Base-by-base conservation (phyloP, 2,329 filamentous ascomycete species). In the Penicillium concentricum region DNA sequence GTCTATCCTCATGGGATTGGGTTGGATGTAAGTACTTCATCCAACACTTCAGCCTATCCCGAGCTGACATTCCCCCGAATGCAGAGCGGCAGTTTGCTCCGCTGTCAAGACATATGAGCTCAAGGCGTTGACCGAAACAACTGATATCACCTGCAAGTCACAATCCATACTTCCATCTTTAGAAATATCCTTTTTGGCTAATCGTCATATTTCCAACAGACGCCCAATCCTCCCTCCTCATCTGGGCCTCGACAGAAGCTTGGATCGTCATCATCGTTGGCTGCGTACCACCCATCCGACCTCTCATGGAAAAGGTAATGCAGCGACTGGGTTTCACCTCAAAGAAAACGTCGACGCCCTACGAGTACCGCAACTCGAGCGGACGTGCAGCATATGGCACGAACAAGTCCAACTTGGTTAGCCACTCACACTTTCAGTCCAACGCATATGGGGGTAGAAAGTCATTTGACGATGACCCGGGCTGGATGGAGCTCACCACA, bases 11-110 rank as follows among this genome's bases (percentile, higher is more conserved):
- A 65, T 68, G 63, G 62, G 63, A 16, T 44, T 64, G n/a, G 65
- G 65, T n/a, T 54, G 70, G 66, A 41, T 69, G 65, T 61, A 67
- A 69, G 59, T 70, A 67, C 12, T 62, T 32, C n/a, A 34, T 8
- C 22, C 2, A 16, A 12, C 13, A n/a, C 2, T 20, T 28, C 18
- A 5, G 4, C 20, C 9, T 24, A 15, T 8, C 13, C 3, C 5
- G 10, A 24, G 20, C 35, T 54, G n/a, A 54, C 26, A 18, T 22
- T 18, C 5, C 9, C 16, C 18, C 12, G 3, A 39, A 26, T 32
- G 9, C 22, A 64, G 62, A 39, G 63, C 64, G 15, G 56, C 59
- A 13, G 47, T 58, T 7, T 60, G 63, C n/a, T 61, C 61, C 30
- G 53, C 57, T 13, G 48, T 63, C 28, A 66, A 66, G 53, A 58